Conservation (phyloP, 768 basidiomycete genomes). For the Boletus tylopilopsis region DNA sequence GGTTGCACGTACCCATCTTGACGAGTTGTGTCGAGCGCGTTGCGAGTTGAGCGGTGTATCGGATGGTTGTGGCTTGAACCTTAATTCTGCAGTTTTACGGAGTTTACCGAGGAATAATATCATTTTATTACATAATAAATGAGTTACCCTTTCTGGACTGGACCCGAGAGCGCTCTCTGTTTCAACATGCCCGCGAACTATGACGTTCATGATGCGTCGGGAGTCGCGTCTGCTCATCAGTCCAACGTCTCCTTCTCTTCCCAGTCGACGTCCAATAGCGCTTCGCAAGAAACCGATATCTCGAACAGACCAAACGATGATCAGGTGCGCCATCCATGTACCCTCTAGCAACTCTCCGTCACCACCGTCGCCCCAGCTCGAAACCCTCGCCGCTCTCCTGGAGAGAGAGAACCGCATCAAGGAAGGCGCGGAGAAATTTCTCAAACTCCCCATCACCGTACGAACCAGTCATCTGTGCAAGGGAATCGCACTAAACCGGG, state of each 20-base stretch:
- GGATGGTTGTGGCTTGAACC: slow-evolving; percentile 30
- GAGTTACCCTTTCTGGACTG: neutral
- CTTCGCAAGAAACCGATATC: slow-evolving; percentile 23
- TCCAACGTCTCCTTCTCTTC: slow-evolving; percentile 30
- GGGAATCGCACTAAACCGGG: slow-evolving; percentile 8
- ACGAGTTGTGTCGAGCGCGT: slow-evolving; percentile 38
- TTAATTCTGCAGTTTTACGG: slow-evolving; percentile 31
- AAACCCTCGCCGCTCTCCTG: slow-evolving; percentile 61
- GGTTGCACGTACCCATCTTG: slow-evolving; percentile 62
- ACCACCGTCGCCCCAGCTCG: slow-evolving; percentile 45
- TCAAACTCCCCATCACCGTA: slow-evolving; percentile 63
- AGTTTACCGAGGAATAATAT: slow-evolving; percentile 19
- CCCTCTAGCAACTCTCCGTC: neutral
- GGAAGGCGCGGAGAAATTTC: slow-evolving; percentile 88
- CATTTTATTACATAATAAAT: neutral
- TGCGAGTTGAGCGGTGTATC: slow-evolving; percentile 52
- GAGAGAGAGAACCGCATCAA: slow-evolving; percentile 78
- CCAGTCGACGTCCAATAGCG: slow-evolving; percentile 26
- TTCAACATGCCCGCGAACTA: slow-evolving; percentile 25
- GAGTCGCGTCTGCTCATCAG: slow-evolving; percentile 17
- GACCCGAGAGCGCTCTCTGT: neutral
- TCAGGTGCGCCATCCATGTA: slow-evolving; percentile 24
- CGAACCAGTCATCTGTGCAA: slow-evolving; percentile 5
- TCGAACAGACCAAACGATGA: slow-evolving; percentile 22
- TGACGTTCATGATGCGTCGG: slow-evolving; percentile 26